These are phyloP conservation scores for Graphilbum sp. DNA, from an alignment of 2,329 filamentous ascomycete genomes.

Conservation along the genomic window DNA sequence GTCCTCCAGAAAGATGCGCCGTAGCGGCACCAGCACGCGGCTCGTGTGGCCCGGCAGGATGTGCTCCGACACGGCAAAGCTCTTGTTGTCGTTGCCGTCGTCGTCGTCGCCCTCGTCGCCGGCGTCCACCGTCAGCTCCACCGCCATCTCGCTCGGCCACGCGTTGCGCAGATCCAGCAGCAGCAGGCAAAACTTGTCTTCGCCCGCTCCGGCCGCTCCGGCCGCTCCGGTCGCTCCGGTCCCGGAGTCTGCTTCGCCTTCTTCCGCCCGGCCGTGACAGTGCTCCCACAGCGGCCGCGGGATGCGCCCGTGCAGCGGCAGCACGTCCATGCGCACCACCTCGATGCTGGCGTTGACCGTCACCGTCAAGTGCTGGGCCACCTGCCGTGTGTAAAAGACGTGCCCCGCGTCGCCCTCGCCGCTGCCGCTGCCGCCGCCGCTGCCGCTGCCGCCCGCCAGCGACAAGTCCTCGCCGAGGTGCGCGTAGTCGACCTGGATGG, in stretches of 20 bases:
- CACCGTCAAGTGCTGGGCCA: slow-evolving; percentile 64
- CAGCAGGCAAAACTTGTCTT: slow-evolving; percentile 57
- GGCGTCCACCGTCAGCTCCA: slow-evolving; percentile 30
- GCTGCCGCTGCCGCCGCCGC: slow-evolving; percentile 20
- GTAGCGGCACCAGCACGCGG: slow-evolving; percentile 60
- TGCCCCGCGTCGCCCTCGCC: slow-evolving; percentile 42
- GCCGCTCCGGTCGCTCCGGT: slow-evolving; percentile 12
- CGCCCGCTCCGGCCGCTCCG: not conserved
- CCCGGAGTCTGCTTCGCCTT: too few species aligned
- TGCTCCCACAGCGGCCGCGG: slow-evolving; percentile 41
- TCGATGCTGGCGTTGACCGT: slow-evolving; percentile 90
- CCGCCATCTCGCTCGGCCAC: slow-evolving; percentile 65
- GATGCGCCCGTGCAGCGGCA: slow-evolving; percentile 54
- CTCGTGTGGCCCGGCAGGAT: slow-evolving; percentile 54
- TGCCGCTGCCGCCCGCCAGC: slow-evolving; percentile 41
- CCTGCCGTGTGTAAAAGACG: slow-evolving; percentile 69
- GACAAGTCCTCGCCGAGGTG: slow-evolving; percentile 49
- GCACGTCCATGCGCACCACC: slow-evolving; percentile 60
- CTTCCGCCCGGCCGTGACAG: not conserved
- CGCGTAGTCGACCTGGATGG: slow-evolving; percentile 75
- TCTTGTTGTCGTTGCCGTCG: slow-evolving; percentile 27
- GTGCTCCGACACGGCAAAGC: slow-evolving; percentile 32
- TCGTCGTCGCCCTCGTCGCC: slow-evolving; percentile 16
- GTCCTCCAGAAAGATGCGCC: slow-evolving; percentile 58
- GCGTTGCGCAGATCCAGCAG: slow-evolving; percentile 76